Conservation (phyloP, 169 alveolate genomes). For the Plasmodium sp. region DNA sequence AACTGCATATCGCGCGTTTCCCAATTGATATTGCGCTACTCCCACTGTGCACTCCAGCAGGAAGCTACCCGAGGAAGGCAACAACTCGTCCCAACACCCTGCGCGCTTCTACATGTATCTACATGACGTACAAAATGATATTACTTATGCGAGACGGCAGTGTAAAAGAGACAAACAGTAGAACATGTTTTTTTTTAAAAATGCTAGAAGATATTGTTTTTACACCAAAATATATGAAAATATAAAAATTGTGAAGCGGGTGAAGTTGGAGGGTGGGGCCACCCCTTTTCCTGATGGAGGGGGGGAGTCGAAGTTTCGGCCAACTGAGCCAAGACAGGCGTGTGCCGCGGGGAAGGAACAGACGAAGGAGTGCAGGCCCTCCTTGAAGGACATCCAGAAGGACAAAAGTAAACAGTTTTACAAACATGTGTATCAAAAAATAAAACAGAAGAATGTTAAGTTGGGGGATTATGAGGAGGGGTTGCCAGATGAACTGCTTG, state of each 20-base stretch:
- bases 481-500: neutral
- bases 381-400: neutral
- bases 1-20: neutral
- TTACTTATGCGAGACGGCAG: neutral
- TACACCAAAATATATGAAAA: constrained; percentile 59
- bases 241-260: constrained; percentile 31
- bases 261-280: neutral
- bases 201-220: constrained; percentile 37
- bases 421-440: neutral
- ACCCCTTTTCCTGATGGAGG: neutral
- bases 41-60: neutral
- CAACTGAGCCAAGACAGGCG: neutral
- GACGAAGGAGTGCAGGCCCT: neutral
- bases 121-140: neutral
- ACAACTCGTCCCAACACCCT: neutral
- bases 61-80: neutral
- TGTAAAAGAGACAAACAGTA: neutral
- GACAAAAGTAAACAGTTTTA: constrained; percentile 49
- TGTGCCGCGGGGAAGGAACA: neutral
- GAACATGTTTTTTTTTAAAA: constrained; percentile 57
- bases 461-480: neutral
- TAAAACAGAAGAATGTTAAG: constrained; percentile 9
- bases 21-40: neutral
- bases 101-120: neutral
- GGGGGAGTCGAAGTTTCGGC: neutral